Evolutionary conservation across 2,329 filamentous ascomycete genomes (phyloP).

Genomic region (Aureobasidium sp.): DNA sequence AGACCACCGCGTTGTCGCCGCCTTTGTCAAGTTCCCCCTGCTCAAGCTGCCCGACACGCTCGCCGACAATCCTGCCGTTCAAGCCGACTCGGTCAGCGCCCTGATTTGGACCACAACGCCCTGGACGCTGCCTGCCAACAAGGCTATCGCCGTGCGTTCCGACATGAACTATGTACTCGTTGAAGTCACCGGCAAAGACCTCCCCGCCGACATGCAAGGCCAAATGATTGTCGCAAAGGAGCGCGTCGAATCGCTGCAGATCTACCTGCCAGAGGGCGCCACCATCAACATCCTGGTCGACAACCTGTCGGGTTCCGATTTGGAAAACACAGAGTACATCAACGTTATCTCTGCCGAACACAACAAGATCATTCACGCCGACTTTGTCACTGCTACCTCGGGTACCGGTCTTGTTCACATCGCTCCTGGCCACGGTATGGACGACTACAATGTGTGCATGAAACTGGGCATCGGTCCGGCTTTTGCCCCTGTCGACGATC

Average conservation of each 20-base stretch:
- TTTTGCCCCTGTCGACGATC: conserved; percentile 73
- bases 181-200: conserved; percentile 33
- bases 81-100: conserved; percentile 54
- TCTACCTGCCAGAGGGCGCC: conserved; percentile 42
- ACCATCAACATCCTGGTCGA: conserved; percentile 40
- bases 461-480: conserved; percentile 57
- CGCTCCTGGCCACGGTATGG: conserved; percentile 91
- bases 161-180: conserved; percentile 67
- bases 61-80: conserved; percentile 23
- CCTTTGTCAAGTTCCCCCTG: conserved; percentile 74
- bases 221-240: conserved; percentile 63
- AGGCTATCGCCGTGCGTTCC: conserved; percentile 71
- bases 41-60: conserved; percentile 38
- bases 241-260: conserved; percentile 51
- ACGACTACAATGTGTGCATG: conserved; percentile 81
- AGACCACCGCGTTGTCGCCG: conserved; percentile 59
- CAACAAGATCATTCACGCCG: conserved; percentile 63
- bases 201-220: conserved; percentile 34
- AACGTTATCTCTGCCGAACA: conserved; percentile 57
- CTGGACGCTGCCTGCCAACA: conserved; percentile 92
- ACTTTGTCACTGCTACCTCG: conserved; percentile 84
- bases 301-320: conserved; percentile 53
- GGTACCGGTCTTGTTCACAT: conserved; percentile 92
- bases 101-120: conserved; percentile 98
- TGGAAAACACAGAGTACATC: conserved; percentile 58